phyloP scores from a whole-genome alignment of 345 rosid species.

The Linum lewisii region DNA sequence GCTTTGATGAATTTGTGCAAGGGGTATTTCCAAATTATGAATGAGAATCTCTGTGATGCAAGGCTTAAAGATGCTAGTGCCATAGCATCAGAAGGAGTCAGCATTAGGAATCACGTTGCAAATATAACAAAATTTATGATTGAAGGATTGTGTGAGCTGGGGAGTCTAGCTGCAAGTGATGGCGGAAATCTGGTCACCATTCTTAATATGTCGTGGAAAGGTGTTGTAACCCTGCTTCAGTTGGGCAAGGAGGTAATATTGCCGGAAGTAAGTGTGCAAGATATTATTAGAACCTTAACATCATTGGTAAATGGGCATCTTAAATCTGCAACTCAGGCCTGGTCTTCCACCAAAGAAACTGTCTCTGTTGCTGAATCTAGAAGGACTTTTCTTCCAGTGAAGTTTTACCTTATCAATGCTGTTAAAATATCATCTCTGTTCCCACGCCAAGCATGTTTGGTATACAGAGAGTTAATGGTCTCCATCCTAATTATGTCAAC shows the following conservation, averaged over 20 bases:
- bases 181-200: conserved; percentile 82
- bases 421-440: conserved; percentile 61
- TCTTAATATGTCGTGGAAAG: conserved; percentile 91
- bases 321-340: conserved; percentile 54
- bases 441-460: conserved; percentile 54
- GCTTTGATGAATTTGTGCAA: conserved; percentile 52
- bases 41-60: conserved; percentile 28
- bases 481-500: conserved; percentile 50
- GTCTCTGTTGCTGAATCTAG: conserved; percentile 67
- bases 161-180: conserved; percentile 60
- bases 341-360: conserved; percentile 56
- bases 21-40: conserved; percentile 33
- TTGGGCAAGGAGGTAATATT: conserved; percentile 43
- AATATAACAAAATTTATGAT: conserved; percentile 36
- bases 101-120: conserved; percentile 28
- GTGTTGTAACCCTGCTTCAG: conserved; percentile 76
- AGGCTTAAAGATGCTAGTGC: conserved; percentile 16
- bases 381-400: conserved; percentile 76
- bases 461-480: conserved; percentile 43
- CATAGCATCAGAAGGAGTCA: conserved; percentile 22
- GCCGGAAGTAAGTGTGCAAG: conserved; percentile 42
- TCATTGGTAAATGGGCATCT: conserved; percentile 56
- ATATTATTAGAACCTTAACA: conserved; percentile 49
- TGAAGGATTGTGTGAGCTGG: conserved; percentile 58
- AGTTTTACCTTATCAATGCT: conserved; percentile 77